Conservation (phyloP, 495 filamentous ascomycete species). For the Sphaerosporella brunnea region DNA sequence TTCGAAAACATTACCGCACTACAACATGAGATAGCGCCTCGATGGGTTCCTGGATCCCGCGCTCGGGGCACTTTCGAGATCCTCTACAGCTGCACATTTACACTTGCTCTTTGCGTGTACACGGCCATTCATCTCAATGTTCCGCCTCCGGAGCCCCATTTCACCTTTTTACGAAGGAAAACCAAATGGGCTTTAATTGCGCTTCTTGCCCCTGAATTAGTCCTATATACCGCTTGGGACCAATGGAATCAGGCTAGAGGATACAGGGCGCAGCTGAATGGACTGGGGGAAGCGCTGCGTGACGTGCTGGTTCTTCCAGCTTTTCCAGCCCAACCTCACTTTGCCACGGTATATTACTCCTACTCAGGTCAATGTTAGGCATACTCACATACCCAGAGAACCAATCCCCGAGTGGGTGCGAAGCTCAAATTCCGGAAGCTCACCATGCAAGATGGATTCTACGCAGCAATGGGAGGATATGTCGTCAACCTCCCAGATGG, state of each 20-base stretch:
- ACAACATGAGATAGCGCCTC: not conserved
- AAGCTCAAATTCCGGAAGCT: not conserved
- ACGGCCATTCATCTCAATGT: constrained; percentile 11
- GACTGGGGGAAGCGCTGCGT: not conserved
- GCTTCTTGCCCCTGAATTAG: constrained; percentile 7
- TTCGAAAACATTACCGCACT: not conserved
- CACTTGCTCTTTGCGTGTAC: constrained; percentile 19
- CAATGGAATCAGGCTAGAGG: not conserved
- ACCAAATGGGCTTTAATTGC: constrained; percentile 5
- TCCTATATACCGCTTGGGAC: not conserved
- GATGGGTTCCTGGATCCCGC: constrained; percentile 8
- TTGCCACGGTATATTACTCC: not conserved
- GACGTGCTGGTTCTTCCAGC: too few species aligned
- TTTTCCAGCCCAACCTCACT: too few species aligned
- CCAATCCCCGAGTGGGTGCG: not conserved
- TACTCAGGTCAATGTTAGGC: not conserved
- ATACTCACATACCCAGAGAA: not conserved
- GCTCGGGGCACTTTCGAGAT: constrained; percentile 18
- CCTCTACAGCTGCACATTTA: constrained; percentile 16
- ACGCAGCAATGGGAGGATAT: constrained; percentile 23
- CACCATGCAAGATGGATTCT: constrained; percentile 5
- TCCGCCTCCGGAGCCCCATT: not conserved
- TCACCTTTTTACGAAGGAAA: not conserved
- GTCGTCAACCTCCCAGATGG: constrained; percentile 7
- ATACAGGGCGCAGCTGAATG: not conserved